phyloP scores from a whole-genome alignment of 495 filamentous ascomycete genomes.

The Penicillium longicatenatum region DNA sequence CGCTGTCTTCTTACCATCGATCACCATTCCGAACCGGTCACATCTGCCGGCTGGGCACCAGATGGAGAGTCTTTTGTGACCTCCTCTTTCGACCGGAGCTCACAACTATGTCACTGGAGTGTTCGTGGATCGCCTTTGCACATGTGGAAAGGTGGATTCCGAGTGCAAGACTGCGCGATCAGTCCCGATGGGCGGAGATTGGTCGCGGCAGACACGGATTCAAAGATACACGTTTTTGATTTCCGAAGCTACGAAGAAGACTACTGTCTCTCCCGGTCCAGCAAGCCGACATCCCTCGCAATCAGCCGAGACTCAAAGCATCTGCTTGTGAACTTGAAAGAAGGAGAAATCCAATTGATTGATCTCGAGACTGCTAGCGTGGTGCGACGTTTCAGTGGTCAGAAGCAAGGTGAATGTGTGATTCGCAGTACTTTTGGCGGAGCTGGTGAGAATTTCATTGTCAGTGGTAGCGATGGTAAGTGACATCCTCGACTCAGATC shows the following conservation, averaged over 20 bases:
- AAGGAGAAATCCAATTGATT: conserved; percentile 73
- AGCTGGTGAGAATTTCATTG: conserved; percentile 84
- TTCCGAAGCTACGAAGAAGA: conserved; percentile 70
- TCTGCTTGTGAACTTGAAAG: conserved; percentile 79
- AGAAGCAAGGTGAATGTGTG: conserved; percentile 69
- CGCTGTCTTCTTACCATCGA: conserved; percentile 62
- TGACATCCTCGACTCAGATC: neutral
- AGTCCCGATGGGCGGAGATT: conserved; percentile 78
- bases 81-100: conserved; percentile 69
- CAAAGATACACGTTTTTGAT: conserved; percentile 79
- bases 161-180: conserved; percentile 82
- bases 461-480: conserved; percentile 89
- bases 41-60: conserved; percentile 80
- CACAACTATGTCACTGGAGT: conserved; percentile 69
- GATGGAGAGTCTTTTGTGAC: conserved; percentile 79
- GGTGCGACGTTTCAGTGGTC: conserved; percentile 72
- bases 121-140: conserved; percentile 56
- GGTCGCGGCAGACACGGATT: conserved; percentile 71
- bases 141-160: conserved; percentile 66
- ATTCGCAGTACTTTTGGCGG: conserved; percentile 87
- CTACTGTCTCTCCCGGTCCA: conserved; percentile 67
- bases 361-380: conserved; percentile 73
- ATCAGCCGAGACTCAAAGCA: conserved; percentile 78
- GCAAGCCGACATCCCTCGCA: conserved; percentile 71
- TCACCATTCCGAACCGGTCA: conserved; percentile 77